Evolutionary conservation across 2,329 filamentous ascomycete species (phyloP).

Genomic region (Epichloe amarillans): DNA sequence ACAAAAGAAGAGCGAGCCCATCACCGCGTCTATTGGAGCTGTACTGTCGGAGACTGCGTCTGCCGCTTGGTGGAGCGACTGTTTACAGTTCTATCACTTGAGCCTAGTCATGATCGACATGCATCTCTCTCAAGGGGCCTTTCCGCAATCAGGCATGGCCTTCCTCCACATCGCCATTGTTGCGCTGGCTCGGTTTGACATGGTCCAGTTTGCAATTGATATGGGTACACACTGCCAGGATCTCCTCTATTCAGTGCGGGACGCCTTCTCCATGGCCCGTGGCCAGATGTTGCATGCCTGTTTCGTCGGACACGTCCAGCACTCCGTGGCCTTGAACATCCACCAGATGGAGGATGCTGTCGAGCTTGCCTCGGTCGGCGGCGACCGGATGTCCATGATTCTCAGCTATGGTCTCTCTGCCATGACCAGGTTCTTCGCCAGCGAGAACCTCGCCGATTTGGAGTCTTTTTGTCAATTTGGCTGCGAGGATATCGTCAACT

Average conservation of each 20-base stretch:
- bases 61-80: slow-evolving; percentile 62
- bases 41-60: slow-evolving; percentile 57
- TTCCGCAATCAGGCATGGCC: slow-evolving; percentile 54
- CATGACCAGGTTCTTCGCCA: slow-evolving; percentile 54
- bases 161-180: slow-evolving; percentile 58
- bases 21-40: slow-evolving; percentile 50
- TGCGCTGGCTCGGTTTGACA: slow-evolving; percentile 55
- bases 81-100: slow-evolving; percentile 58
- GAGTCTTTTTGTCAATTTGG: slow-evolving; percentile 58
- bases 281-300: slow-evolving; percentile 56
- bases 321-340: slow-evolving; percentile 45
- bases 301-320: slow-evolving; percentile 58
- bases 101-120: slow-evolving; percentile 53
- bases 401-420: slow-evolving; percentile 57
- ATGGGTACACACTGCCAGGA: slow-evolving; percentile 50
- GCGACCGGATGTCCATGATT: slow-evolving; percentile 59
- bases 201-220: slow-evolving; percentile 53
- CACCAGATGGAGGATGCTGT: slow-evolving; percentile 50
- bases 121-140: slow-evolving; percentile 49
- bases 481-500: slow-evolving; percentile 61
- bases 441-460: slow-evolving; percentile 54
- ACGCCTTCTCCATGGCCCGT: slow-evolving; percentile 52
- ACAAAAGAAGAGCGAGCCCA: slow-evolving; percentile 32
- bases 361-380: slow-evolving; percentile 51
- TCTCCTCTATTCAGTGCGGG: slow-evolving; percentile 48